Evolutionary conservation across 106 monocot species (phyloP).

Genomic region (Gastrodia elata): DNA sequence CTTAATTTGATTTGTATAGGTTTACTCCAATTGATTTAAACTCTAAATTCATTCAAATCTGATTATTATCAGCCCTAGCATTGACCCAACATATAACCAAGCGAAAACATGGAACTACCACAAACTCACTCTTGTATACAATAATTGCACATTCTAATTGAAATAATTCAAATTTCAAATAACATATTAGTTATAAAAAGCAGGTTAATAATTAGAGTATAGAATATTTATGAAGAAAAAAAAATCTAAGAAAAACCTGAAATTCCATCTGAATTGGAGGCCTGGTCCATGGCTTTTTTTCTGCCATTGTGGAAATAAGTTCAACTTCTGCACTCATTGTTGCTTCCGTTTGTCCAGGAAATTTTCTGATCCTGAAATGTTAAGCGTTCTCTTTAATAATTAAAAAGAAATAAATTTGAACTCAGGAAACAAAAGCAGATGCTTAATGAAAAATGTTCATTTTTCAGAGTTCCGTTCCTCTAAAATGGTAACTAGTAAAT

Average conservation of each 20-base stretch:
- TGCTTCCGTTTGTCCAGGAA: slow-evolving; percentile 97
- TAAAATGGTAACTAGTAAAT: neutral
- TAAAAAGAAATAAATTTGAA: neutral
- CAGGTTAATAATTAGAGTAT: neutral
- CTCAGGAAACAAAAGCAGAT: slow-evolving; percentile 2
- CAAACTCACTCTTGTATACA: too few species aligned
- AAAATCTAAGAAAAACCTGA: slow-evolving; percentile 43
- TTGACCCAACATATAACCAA: too few species aligned
- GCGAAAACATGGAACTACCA: too few species aligned
- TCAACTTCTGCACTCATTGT: slow-evolving; percentile 98
- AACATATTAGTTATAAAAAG: neutral
- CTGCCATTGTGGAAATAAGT: slow-evolving; percentile 90
- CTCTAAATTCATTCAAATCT: too few species aligned
- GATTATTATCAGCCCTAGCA: too few species aligned
- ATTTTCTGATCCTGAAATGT: slow-evolving; percentile 83
- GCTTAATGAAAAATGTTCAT: neutral
- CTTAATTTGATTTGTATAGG: too few species aligned
- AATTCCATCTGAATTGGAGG: slow-evolving; percentile 99
- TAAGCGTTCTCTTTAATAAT: neutral
- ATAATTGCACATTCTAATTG: too few species aligned
- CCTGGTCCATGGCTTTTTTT: slow-evolving; percentile 87
- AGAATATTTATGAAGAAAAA: neutral
- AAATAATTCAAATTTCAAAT: neutral
- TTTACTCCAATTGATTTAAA: too few species aligned
- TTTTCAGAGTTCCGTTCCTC: neutral